phyloP scores from a whole-genome alignment of 306 rosid species.

The Medicago truncatula region MtrunA17r5.0-ANR NC_053047.1:2791501-2792000 shows the following conservation, averaged over 20 bases:
- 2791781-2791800: background rate
- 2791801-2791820: constrained; percentile 46
- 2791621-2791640: constrained; percentile 12
- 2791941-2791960: constrained; percentile 37
- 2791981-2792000: constrained; percentile 27
- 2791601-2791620: constrained; percentile 12
- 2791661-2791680: constrained; percentile 9
- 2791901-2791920: constrained; percentile 53
- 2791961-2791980: background rate
- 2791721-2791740: background rate
- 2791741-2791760: background rate
- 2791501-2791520: constrained; percentile 6
- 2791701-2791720: constrained; percentile 3
- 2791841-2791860: constrained; percentile 27
- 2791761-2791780: background rate
- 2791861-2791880: constrained; percentile 47
- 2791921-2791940: constrained; percentile 31
- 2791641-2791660: constrained; percentile 15
- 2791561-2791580: constrained; percentile 14
- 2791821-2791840: constrained; percentile 47
- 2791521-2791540: background rate
- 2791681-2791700: constrained; percentile 2
- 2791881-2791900: constrained; percentile 41
- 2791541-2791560: constrained; percentile 16
- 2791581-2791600: background rate